Base-by-base conservation (phyloP, 805 yeast species). In the Kodamaea restingae region DNA sequence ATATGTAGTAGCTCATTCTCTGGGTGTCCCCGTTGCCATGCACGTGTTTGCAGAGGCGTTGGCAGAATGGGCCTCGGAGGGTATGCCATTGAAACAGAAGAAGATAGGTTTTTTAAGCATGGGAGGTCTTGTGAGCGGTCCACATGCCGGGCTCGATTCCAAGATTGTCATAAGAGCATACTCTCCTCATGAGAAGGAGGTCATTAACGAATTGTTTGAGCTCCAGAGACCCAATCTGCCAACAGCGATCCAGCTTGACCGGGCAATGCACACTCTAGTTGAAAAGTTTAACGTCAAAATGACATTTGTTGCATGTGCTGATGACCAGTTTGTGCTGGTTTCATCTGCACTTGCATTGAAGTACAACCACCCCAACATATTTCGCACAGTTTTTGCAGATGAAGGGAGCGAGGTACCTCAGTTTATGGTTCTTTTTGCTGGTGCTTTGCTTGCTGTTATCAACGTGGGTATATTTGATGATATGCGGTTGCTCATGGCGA, bases 151-250 rank as follows among this genome's bases (percentile, higher is more conserved):
- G 9, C 32, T 37, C 4, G 40, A 37, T 27, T 37, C 40, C 3
- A 63, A 62, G 42, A 46, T 66, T 18, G 68, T 67, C 5, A 48
- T 59, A 10, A 47, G 73, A 35, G 73, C 73, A 8, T 67, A 56
- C 46, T 50, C 66, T 2, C 39, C 49, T 4, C 44, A 44, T 17
- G 74, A 68, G 39, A 65, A 66, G 44, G 64, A 58, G 35, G 58
- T 65, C 6, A 52, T 67, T 18, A 45, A 43, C 30, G 73, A 68
- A 44, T 36, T 68, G 31, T 60, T 66, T 38, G 67, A 65, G 15
- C 46, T 59, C 9, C 64, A 55, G 41, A 51, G 55, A 25, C 52
- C 56, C 2, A 46, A 42, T 12, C 49, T 52, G 15, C 29, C 40
- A 3, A 33, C 40, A 12, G 50, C 61, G 9, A 33, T 45, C 8